Evolutionary conservation across 2,329 filamentous ascomycete genomes (phyloP).

Genomic region (Pseudocercospora pini-densiflorae): DNA sequence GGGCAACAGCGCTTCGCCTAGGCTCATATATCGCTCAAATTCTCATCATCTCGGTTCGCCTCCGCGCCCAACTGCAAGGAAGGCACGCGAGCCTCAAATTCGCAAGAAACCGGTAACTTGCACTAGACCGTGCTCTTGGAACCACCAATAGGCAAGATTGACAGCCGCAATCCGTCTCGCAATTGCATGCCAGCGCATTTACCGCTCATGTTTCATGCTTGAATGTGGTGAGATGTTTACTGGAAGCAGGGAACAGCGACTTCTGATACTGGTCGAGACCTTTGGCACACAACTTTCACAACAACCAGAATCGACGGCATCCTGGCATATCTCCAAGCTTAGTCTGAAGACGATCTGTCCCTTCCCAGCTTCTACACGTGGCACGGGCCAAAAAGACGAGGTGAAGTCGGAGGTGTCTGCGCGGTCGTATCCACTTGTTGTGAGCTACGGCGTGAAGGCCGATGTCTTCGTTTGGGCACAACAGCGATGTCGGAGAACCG

Average conservation of each 20-base stretch:
- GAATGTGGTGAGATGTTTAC: not conserved
- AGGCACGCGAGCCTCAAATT: not conserved
- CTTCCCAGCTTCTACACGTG: slow-evolving; percentile 10
- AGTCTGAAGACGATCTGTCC: not conserved
- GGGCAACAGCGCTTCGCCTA: slow-evolving; percentile 4
- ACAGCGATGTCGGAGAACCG: not conserved
- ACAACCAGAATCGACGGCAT: not conserved
- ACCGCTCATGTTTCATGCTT: slow-evolving; percentile 6
- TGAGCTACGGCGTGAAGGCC: slow-evolving; percentile 3
- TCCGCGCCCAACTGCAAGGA: not conserved
- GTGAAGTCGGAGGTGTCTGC: slow-evolving; percentile 6
- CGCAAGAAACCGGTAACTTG: not conserved
- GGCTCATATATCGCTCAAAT: slow-evolving; percentile 2
- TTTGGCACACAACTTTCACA: not conserved
- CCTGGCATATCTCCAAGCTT: slow-evolving; percentile 3
- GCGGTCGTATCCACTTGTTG: not conserved
- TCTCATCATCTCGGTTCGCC: not conserved
- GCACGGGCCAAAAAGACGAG: slow-evolving; percentile 9
- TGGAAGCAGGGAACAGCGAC: not conserved
- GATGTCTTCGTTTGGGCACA: not conserved
- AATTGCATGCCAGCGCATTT: slow-evolving; percentile 9
- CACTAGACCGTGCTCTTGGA: not conserved
- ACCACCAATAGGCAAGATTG: not conserved
- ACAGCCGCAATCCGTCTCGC: not conserved
- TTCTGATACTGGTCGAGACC: not conserved